A percentile compares a stretch with the other conserved stretches of the same genome.
phyloP scores from a whole-genome alignment of 768 basidiomycete species.

The Lentinula raphanica region DNA sequence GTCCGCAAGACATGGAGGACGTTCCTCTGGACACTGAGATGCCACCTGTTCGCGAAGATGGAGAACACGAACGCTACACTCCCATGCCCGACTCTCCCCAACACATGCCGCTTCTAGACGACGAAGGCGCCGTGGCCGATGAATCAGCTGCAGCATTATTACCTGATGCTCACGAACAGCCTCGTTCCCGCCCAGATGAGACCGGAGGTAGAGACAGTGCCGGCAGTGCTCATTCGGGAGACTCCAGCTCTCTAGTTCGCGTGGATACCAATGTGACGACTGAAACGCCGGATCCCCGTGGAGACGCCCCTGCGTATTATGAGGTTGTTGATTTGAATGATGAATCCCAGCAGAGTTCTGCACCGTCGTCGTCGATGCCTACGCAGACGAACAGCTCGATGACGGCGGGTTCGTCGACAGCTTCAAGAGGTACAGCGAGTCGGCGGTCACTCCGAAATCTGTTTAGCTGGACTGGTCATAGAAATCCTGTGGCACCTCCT shows the following conservation, averaged over 20 bases:
- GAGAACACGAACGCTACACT: conserved; percentile 30
- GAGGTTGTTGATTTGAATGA: conserved; percentile 39
- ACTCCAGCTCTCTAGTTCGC: conserved; percentile 23
- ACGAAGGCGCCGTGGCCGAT: conserved; percentile 8
- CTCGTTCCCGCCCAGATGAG: background rate
- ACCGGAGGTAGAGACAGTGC: conserved; percentile 17
- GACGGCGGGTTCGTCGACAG: background rate
- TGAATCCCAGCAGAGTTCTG: conserved; percentile 6
- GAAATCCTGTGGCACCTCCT: background rate
- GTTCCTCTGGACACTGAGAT: conserved; percentile 37
- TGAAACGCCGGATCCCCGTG: conserved; percentile 37
- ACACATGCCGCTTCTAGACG: conserved; percentile 38
- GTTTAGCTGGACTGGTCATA: background rate
- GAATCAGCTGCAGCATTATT: background rate
- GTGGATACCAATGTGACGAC: conserved; percentile 18
- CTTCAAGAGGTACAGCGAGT: background rate
- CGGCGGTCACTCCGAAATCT: conserved; percentile 5
- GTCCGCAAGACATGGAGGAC: conserved; percentile 51
- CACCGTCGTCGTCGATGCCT: background rate
- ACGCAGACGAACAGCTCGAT: background rate
- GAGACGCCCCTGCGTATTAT: conserved; percentile 65
- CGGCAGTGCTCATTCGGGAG: conserved; percentile 26
- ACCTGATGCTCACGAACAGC: conserved; percentile 12
- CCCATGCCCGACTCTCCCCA: conserved; percentile 35
- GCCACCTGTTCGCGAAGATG: conserved; percentile 33